Conservation (phyloP, 2,329 filamentous ascomycete species). For the Arthrinium puccinioides region DNA sequence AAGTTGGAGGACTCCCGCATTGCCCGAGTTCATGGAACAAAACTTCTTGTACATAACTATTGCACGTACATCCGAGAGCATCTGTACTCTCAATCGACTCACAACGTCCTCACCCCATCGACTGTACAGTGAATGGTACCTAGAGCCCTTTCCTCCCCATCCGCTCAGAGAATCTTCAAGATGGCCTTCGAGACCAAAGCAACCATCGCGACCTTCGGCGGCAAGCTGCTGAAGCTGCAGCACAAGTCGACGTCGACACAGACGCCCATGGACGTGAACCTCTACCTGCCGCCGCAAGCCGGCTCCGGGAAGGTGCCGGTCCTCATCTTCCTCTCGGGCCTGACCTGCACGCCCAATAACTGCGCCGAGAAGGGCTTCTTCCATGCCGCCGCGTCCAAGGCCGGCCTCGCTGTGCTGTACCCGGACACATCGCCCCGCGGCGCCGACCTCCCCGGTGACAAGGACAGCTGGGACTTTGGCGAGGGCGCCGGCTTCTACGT, state of each 20-base stretch:
- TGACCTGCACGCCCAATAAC: constrained; percentile 92
- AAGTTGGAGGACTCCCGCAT: too few species aligned
- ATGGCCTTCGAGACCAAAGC: constrained; percentile 89
- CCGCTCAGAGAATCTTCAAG: too few species aligned
- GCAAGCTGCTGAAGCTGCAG: constrained; percentile 88
- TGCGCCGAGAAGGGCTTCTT: constrained; percentile 82
- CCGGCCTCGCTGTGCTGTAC: constrained; percentile 86
- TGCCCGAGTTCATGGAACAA: too few species aligned
- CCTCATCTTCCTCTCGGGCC: constrained; percentile 85
- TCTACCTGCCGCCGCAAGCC: constrained; percentile 78
- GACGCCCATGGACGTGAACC: constrained; percentile 87
- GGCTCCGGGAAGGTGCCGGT: constrained; percentile 64
- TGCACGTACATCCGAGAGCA: too few species aligned
- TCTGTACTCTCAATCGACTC: too few species aligned
- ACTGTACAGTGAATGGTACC: too few species aligned
- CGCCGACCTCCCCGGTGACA: constrained; percentile 71
- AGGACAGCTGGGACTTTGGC: constrained; percentile 88
- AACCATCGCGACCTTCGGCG: constrained; percentile 85
- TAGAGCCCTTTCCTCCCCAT: too few species aligned
- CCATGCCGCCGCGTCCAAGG: constrained; percentile 70
- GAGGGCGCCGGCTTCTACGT: constrained; percentile 91
- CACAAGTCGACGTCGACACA: constrained; percentile 73
- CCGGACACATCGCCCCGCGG: constrained; percentile 93
- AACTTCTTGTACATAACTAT: too few species aligned
- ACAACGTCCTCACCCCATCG: too few species aligned